These are phyloP conservation scores for Neurospora discreta DNA, from an alignment of 495 filamentous ascomycete genomes.

Conservation along the genomic window DNA sequence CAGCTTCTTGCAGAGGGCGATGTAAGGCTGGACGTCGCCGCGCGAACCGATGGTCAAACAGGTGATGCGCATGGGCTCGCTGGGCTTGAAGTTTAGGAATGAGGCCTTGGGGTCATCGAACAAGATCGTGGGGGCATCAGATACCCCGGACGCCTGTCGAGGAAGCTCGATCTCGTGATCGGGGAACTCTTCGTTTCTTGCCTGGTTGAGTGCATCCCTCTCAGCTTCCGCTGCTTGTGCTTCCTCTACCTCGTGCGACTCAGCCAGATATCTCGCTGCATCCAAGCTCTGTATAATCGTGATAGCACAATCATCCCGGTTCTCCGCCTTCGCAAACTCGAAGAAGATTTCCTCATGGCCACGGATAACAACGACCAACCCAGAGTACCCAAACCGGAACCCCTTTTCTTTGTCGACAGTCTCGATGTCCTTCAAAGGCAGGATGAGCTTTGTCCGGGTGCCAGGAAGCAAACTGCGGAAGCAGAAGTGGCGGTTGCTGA, in stretches of 20 bases:
- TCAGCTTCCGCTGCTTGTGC: conserved; percentile 73
- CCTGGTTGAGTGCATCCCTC: conserved; percentile 70
- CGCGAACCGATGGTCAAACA: conserved; percentile 93
- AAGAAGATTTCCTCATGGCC: conserved; percentile 97
- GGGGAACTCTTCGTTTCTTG: conserved; percentile 49
- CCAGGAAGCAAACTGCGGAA: conserved; percentile 87
- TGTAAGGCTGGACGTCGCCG: conserved; percentile 95
- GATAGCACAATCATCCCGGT: conserved; percentile 78
- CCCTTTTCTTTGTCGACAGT: conserved; percentile 94
- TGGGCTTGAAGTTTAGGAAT: conserved; percentile 89
- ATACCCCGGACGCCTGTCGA: conserved; percentile 37
- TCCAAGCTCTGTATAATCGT: conserved; percentile 71
- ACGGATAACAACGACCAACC: conserved; percentile 80
- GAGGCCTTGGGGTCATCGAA: conserved; percentile 91
- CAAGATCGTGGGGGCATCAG: conserved; percentile 57
- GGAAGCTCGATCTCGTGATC: conserved; percentile 49
- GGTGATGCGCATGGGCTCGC: conserved; percentile 70
- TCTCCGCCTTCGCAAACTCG: conserved; percentile 68
- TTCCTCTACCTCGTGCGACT: conserved; percentile 61
- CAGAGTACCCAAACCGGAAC: conserved; percentile 84
- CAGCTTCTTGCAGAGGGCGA: conserved; percentile 86
- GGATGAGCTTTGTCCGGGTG: conserved; percentile 84
- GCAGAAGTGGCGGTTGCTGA: conserved; percentile 82
- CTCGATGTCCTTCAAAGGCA: conserved; percentile 86
- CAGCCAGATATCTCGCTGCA: conserved; percentile 56